A percentile compares a stretch with the other conserved stretches of the same genome.
These are phyloP conservation scores for Beauveria pseudobassiana DNA, from an alignment of 2,329 filamentous ascomycete genomes.

Conservation along the genomic window DNA sequence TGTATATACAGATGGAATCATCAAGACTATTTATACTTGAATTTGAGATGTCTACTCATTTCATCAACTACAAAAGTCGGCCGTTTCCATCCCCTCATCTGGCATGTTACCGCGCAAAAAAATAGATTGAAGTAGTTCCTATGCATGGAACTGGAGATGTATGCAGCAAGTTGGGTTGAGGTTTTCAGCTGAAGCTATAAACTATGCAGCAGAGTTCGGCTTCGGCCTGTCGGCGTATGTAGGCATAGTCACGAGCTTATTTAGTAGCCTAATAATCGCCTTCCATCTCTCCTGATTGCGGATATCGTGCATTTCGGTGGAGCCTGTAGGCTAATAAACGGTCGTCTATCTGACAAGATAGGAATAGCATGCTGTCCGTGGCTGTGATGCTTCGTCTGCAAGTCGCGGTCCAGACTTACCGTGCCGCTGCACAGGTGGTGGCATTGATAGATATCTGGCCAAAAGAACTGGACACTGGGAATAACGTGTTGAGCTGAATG, in stretches of 20 bases:
- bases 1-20: neutral
- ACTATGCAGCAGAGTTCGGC: neutral
- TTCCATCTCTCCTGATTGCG: neutral
- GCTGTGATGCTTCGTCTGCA: neutral
- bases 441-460: neutral
- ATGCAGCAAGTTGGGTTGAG: neutral
- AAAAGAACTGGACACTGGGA: no score
- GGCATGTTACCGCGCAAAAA: neutral
- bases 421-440: neutral
- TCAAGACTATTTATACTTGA: constrained; percentile 4
- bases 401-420: neutral
- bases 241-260: constrained; percentile 3
- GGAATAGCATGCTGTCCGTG: neutral
- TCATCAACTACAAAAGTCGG: neutral
- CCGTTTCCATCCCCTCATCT: neutral
- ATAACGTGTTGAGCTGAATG: neutral
- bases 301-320: neutral
- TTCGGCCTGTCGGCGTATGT: constrained; percentile 1
- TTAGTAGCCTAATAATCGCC: neutral
- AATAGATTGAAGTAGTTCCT: neutral
- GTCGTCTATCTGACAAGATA: neutral
- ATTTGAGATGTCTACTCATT: neutral
- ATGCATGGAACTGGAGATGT: neutral
- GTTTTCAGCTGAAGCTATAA: neutral
- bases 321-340: neutral